phyloP scores from a whole-genome alignment of 208 protist species.

The Trypanosoma lewisi region DNA sequence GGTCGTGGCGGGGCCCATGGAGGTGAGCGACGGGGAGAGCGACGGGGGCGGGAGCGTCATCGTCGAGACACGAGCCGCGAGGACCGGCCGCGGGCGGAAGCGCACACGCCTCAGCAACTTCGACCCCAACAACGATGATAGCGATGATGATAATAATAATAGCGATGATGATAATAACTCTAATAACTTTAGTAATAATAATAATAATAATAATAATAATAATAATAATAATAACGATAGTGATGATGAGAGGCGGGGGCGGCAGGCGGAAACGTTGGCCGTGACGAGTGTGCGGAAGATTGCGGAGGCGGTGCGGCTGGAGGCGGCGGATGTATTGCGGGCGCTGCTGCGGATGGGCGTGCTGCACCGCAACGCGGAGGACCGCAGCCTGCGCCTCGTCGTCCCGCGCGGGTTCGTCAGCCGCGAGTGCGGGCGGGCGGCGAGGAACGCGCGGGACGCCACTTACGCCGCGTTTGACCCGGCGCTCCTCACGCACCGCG shows the following conservation, averaged over 20 bases:
- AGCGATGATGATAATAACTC: constrained; percentile 2
- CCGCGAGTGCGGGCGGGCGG: constrained; percentile 30
- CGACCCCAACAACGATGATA: neutral
- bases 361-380: constrained; percentile 71
- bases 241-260: constrained; percentile 21
- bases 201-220: neutral
- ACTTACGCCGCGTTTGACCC: constrained; percentile 48
- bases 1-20: neutral
- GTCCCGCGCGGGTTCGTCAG: constrained; percentile 59
- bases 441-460: constrained; percentile 24
- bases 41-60: neutral
- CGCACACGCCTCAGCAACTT: constrained; percentile 1
- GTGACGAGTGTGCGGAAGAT: constrained; percentile 29
- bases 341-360: constrained; percentile 75
- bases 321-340: constrained; percentile 75
- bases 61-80: neutral
- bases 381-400: constrained; percentile 53
- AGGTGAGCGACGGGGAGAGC: neutral
- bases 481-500: constrained; percentile 24
- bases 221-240: constrained; percentile 20
- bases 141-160: constrained; percentile 21
- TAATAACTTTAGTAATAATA: constrained; percentile 18
- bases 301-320: constrained; percentile 54
- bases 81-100: neutral
- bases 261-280: constrained; percentile 8